phyloP scores from a whole-genome alignment of 1,284 basidiomycete species.

The Cutaneotrichosporon dermatis region DNA sequence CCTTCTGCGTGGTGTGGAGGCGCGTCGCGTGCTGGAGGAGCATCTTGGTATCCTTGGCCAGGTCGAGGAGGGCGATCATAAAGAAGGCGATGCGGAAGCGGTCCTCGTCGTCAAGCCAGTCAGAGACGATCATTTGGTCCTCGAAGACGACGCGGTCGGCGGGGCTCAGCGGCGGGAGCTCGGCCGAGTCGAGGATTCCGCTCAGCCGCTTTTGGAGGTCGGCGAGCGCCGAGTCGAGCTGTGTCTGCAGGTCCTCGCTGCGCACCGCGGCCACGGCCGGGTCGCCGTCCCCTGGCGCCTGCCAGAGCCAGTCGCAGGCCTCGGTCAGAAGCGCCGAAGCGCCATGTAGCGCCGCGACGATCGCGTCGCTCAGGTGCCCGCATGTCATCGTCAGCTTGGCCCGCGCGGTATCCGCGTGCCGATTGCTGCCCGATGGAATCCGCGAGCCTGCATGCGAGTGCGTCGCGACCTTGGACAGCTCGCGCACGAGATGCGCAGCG shows the following conservation, averaged over 20 bases:
- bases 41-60: slow-evolving; percentile 31
- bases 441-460: background rate
- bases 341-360: slow-evolving; percentile 7
- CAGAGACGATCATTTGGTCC: slow-evolving; percentile 15
- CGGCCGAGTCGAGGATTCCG: slow-evolving; percentile 16
- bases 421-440: background rate
- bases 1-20: slow-evolving; percentile 2
- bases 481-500: slow-evolving; percentile 6
- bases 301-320: slow-evolving; percentile 16
- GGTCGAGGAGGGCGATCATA: slow-evolving; percentile 42
- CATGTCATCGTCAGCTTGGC: slow-evolving; percentile 8
- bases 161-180: background rate
- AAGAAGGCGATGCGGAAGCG: slow-evolving; percentile 43
- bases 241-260: background rate
- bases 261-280: background rate
- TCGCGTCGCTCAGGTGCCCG: slow-evolving; percentile 7
- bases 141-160: slow-evolving; percentile 11
- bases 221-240: slow-evolving; percentile 1
- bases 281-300: background rate
- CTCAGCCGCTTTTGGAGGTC: slow-evolving; percentile 16
- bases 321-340: slow-evolving; percentile 3
- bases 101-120: slow-evolving; percentile 34
- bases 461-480: slow-evolving; percentile 12
- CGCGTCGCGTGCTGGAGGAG: slow-evolving; percentile 18
- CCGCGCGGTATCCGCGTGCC: background rate